Percentiles rank a stretch among this genome's conserved stretches.
Conservation (phyloP, 2,329 filamentous ascomycete genomes). For the Fusarium verticillioides region DNA sequence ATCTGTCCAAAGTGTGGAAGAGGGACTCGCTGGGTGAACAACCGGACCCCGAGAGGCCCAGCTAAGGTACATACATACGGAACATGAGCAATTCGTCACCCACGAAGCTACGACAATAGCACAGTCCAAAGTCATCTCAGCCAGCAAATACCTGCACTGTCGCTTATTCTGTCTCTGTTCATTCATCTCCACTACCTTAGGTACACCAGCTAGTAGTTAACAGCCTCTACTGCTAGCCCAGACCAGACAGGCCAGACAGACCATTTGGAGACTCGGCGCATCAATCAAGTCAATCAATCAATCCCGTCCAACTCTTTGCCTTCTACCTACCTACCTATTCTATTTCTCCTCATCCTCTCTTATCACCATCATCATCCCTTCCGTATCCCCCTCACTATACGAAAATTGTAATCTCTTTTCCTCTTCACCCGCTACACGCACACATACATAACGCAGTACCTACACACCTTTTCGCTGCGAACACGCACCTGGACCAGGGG, state of each 20-base stretch:
- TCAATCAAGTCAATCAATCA: conserved; percentile 25
- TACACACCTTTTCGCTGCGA: conserved; percentile 16
- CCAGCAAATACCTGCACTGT: conserved; percentile 7
- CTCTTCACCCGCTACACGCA: not conserved
- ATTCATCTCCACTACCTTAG: conserved; percentile 28
- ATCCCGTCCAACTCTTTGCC: conserved; percentile 26
- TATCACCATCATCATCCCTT: conserved; percentile 13
- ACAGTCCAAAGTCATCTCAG: not conserved
- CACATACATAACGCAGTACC: not conserved
- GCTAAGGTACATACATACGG: not conserved
- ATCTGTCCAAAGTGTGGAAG: not conserved
- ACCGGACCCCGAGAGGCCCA: not conserved
- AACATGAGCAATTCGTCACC: conserved; percentile 1
- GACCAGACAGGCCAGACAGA: not conserved
- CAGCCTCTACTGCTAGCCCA: conserved; percentile 14
- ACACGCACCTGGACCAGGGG: conserved; percentile 36
- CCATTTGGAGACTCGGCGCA: conserved; percentile 29
- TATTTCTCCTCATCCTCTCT: conserved; percentile 18
- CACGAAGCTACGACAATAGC: not conserved
- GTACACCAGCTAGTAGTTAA: conserved; percentile 23
- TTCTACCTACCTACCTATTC: conserved; percentile 15
- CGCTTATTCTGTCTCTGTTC: not conserved
- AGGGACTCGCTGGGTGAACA: not conserved
- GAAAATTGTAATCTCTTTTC: conserved; percentile 27
- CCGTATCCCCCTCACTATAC: conserved; percentile 8